phyloP scores from a whole-genome alignment of 768 basidiomycete species.

The Pilatotrama ljubarskyi region DNA sequence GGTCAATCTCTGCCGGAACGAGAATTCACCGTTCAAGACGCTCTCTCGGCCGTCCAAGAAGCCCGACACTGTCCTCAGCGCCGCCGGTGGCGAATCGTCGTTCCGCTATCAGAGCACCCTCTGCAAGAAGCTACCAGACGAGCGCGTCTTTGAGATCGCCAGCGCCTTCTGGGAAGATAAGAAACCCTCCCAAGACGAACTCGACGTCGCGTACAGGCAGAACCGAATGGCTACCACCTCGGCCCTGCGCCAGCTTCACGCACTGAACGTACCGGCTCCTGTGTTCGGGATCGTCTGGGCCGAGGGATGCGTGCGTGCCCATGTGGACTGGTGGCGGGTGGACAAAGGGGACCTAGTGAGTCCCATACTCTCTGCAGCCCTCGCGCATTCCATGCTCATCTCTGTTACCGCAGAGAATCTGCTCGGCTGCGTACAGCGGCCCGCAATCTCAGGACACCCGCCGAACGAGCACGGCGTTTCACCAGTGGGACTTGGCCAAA shows the following conservation, averaged over 20 bases:
- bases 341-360: slow-evolving; percentile 2
- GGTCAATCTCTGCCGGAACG: slow-evolving; percentile 43
- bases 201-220: slow-evolving; percentile 57
- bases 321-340: slow-evolving; percentile 53
- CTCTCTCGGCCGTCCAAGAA: slow-evolving; percentile 40
- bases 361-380: background rate
- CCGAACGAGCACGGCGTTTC: slow-evolving; percentile 34
- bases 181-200: slow-evolving; percentile 49
- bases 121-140: slow-evolving; percentile 46
- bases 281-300: slow-evolving; percentile 58
- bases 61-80: slow-evolving; percentile 35
- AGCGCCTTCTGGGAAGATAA: slow-evolving; percentile 64
- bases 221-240: slow-evolving; percentile 57
- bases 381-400: background rate
- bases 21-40: slow-evolving; percentile 48
- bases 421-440: slow-evolving; percentile 48
- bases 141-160: slow-evolving; percentile 50
- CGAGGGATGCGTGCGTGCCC: slow-evolving; percentile 50
- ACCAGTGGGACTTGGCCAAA: slow-evolving; percentile 50
- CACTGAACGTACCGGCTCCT: slow-evolving; percentile 45
- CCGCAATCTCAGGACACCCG: slow-evolving; percentile 13
- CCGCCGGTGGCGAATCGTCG: slow-evolving; percentile 43
- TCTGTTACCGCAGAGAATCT: slow-evolving; percentile 38
- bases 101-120: slow-evolving; percentile 55
- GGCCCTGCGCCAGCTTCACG: slow-evolving; percentile 50